These are phyloP conservation scores for Chalara sp. DNA, from an alignment of 2,329 filamentous ascomycete genomes.

Conservation along the genomic window DNA sequence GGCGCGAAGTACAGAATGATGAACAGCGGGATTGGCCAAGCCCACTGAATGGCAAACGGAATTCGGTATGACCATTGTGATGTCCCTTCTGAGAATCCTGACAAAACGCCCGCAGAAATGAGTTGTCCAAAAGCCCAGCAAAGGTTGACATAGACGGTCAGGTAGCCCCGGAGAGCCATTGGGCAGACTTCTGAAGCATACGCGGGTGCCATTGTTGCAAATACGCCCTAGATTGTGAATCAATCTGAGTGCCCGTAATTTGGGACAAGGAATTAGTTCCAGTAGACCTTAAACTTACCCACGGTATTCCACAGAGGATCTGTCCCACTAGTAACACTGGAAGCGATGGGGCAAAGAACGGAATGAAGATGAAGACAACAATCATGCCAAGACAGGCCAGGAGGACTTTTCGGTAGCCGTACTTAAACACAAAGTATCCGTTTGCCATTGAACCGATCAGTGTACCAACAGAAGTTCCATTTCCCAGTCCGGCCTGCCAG, in stretches of 20 bases:
- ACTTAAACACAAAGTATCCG: conserved; percentile 38
- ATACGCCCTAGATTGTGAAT: conserved; percentile 22
- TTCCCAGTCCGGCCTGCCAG: conserved; percentile 22
- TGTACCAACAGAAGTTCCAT: conserved; percentile 16
- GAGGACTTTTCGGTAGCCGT: conserved; percentile 40
- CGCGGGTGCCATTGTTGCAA: conserved; percentile 34
- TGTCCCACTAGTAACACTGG: conserved; percentile 38
- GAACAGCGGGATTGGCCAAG: conserved; percentile 35
- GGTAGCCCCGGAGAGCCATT: not conserved
- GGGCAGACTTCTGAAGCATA: conserved; percentile 32
- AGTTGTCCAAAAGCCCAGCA: conserved; percentile 43
- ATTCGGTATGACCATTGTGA: conserved; percentile 32
- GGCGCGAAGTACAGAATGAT: conserved; percentile 36
- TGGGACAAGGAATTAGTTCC: no score
- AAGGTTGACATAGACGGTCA: not conserved
- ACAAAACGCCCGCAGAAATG: conserved; percentile 38
- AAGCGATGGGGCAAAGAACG: conserved; percentile 40
- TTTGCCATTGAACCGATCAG: conserved; percentile 39
- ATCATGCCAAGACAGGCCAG: conserved; percentile 35
- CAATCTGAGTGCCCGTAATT: no score
- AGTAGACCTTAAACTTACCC: conserved; percentile 22
- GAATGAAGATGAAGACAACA: conserved; percentile 37
- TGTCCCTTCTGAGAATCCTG: conserved; percentile 30
- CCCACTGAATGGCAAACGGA: conserved; percentile 37
- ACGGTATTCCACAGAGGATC: conserved; percentile 40